Conservation (phyloP, 2,329 filamentous ascomycete species). For the Aureobasidium sp. region DNA sequence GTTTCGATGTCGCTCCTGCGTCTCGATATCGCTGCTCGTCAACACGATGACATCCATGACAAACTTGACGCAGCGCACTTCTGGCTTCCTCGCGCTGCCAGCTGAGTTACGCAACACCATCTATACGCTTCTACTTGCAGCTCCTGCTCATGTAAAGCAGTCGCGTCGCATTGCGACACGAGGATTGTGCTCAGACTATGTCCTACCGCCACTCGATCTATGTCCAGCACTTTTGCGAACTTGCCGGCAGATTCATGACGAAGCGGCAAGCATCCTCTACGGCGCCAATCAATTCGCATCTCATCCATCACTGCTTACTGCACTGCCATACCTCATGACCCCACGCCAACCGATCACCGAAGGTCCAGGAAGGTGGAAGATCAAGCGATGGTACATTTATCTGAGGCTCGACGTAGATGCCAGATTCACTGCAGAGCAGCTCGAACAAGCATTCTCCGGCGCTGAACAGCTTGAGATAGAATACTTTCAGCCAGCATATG, state of each 20-base stretch:
- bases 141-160: slow-evolving; percentile 20
- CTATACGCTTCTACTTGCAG: slow-evolving; percentile 35
- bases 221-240: slow-evolving; percentile 37
- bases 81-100: slow-evolving; percentile 43
- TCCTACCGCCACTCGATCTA: slow-evolving; percentile 31
- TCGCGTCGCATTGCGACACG: slow-evolving; percentile 24
- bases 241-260: slow-evolving; percentile 35
- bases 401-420: slow-evolving; percentile 46
- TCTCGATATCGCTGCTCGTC: neutral
- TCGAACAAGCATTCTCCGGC: slow-evolving; percentile 38
- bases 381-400: slow-evolving; percentile 39
- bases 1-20: neutral
- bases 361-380: slow-evolving; percentile 21
- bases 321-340: slow-evolving; percentile 37
- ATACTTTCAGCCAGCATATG: slow-evolving; percentile 42
- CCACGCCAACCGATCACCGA: slow-evolving; percentile 19
- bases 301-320: slow-evolving; percentile 40
- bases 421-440: slow-evolving; percentile 35
- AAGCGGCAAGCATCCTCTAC: slow-evolving; percentile 42
- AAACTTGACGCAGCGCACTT: slow-evolving; percentile 16
- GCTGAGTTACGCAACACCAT: slow-evolving; percentile 57
- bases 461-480: slow-evolving; percentile 44
- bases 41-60: neutral
- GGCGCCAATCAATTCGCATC: slow-evolving; percentile 45
- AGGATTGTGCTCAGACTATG: slow-evolving; percentile 18